Base-by-base conservation (phyloP, 2,329 filamentous ascomycete genomes). In the Beauveria medogensis region DNA sequence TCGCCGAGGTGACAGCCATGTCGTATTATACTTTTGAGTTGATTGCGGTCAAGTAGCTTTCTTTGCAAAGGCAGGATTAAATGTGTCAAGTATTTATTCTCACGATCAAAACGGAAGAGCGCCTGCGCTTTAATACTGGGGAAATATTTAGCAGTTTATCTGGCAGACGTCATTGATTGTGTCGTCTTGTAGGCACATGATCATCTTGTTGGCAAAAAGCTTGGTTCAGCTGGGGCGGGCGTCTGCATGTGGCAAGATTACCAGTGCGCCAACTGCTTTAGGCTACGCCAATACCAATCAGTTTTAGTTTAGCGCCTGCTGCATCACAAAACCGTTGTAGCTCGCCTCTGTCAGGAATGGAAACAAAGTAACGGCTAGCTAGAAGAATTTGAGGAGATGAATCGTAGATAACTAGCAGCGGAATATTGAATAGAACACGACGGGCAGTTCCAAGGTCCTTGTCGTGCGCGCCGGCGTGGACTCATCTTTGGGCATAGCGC, bases 1-100 rank as follows among this genome's bases (percentile, higher is more conserved):
- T 58, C 14, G 55, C 55, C 18, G 30, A 50, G 24, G 55, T 58
- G 14, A 58, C n/a, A 28, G 55, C 55, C 55, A 58, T 58, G 0
- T 20, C 50, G 46, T 37, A 16, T 16, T 16, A 16, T 6, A 16
- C 34, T 37, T 16, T 4, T 6, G 34, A 16, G 5, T 37, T 37
- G 34, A 37, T 14, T 37, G 34, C 30, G 30, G 12, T 1, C 30
- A 34, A 14, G 30, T 14, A 34, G 30, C 12, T 37, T 14, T 37
- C 1, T 37, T 14, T 14, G 4, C 34, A 37, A 37, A 5, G 34
- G 34, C 4, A 37, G 34, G 5, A 34, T 14, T 14, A 34, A 18
- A 9, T 16, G 4, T 7, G 10, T 9, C 2, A 26, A 24, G 5
- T 24, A 22, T n/a, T 0, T 4, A 18, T 8, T 26, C 2, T 4